phyloP scores from a whole-genome alignment of 2,329 filamentous ascomycete genomes.

The Dothistroma pini region DNA sequence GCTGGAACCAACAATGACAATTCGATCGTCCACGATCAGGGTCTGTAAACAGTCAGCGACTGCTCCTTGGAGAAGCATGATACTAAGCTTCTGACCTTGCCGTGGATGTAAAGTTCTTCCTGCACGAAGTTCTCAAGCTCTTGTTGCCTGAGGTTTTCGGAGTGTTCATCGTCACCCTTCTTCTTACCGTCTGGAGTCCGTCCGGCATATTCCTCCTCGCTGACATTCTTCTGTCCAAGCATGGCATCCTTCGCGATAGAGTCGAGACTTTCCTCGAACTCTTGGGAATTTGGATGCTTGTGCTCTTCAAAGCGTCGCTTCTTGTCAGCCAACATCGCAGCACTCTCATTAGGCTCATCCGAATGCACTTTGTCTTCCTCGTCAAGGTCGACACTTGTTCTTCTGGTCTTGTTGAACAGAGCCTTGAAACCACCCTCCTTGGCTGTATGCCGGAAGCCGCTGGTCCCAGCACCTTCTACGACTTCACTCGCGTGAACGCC shows the following conservation, averaged over 20 bases:
- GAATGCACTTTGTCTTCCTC: conserved; percentile 21
- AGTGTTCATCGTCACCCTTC: conserved; percentile 24
- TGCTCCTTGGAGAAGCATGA: not conserved
- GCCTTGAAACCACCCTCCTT: conserved; percentile 24
- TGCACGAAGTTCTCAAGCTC: conserved; percentile 90
- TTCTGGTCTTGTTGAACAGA: conserved; percentile 35
- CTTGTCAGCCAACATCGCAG: conserved; percentile 18
- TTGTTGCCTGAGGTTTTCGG: conserved; percentile 55
- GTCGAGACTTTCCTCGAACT: conserved; percentile 41
- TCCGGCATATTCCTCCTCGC: conserved; percentile 73
- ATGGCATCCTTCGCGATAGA: conserved; percentile 77
- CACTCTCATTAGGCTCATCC: conserved; percentile 17
- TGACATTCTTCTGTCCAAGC: conserved; percentile 61
- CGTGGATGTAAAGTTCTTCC: conserved; percentile 94
- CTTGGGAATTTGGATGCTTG: conserved; percentile 19
- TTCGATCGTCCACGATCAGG: conserved; percentile 80
- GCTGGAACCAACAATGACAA: conserved; percentile 64
- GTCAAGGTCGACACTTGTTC: conserved; percentile 23
- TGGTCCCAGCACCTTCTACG: conserved; percentile 22
- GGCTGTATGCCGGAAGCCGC: conserved; percentile 33
- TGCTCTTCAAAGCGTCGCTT: conserved; percentile 25
- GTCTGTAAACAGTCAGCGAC: conserved; percentile 31
- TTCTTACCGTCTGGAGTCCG: conserved; percentile 22
- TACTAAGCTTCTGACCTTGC: conserved; percentile 57
- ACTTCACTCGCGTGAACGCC: conserved; percentile 58